Conservation (phyloP, 305 asterid genomes). For the Petunia hybrid region DNA sequence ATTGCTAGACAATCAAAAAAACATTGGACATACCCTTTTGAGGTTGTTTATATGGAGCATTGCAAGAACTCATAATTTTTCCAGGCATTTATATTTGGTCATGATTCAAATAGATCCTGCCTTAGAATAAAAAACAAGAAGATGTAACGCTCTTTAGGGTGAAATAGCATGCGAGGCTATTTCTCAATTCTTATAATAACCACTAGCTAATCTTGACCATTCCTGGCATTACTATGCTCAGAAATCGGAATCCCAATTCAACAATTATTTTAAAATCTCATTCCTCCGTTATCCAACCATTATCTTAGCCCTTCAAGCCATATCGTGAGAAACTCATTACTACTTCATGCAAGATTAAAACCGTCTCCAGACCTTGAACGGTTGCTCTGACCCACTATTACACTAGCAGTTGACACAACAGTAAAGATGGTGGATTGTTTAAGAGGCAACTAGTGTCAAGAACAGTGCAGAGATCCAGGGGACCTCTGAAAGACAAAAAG, state of each 20-base stretch:
- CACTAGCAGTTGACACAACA: not conserved
- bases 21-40: not conserved
- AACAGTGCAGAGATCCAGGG: not conserved
- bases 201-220: too few species aligned
- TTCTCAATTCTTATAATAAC: too few species aligned
- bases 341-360: not conserved
- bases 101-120: not conserved
- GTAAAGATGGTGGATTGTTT: not conserved
- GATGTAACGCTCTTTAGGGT: not conserved
- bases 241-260: too few species aligned
- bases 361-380: not conserved
- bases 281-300: too few species aligned
- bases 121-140: conserved; percentile 4
- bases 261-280: too few species aligned
- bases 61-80: not conserved
- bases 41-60: not conserved
- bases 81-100: not conserved
- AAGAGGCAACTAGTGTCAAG: conserved; percentile 7
- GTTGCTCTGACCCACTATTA: not conserved
- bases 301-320: too few species aligned
- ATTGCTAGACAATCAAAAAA: not conserved
- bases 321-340: not conserved
- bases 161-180: not conserved
- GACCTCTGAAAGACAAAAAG: not conserved
- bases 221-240: too few species aligned